These are phyloP conservation scores for Russula dissimulans DNA, from an alignment of 768 basidiomycete genomes.

Conservation along the genomic window DNA sequence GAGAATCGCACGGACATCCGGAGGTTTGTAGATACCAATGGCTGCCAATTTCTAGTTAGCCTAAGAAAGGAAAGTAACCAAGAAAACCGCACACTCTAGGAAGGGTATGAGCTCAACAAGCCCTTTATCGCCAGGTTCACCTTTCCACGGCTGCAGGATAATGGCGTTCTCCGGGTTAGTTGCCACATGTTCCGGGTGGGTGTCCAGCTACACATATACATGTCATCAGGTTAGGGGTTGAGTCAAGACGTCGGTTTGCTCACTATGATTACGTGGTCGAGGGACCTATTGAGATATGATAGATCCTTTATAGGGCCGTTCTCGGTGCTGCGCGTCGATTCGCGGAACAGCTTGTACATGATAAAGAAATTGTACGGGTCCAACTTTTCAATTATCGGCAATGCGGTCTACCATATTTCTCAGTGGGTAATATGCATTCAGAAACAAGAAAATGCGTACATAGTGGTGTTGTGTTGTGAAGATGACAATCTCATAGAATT, in stretches of 20 bases:
- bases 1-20: slow-evolving; percentile 83
- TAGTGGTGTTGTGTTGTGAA: slow-evolving; percentile 89
- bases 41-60: slow-evolving; percentile 37
- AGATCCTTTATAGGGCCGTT: slow-evolving; percentile 91
- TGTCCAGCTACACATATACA: slow-evolving; percentile 83
- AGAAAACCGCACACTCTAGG: slow-evolving; percentile 66
- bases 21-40: slow-evolving; percentile 81
- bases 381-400: slow-evolving; percentile 83
- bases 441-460: slow-evolving; percentile 37
- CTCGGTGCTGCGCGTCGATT: slow-evolving; percentile 76
- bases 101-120: slow-evolving; percentile 93
- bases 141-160: slow-evolving; percentile 78
- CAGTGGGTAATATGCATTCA: not conserved
- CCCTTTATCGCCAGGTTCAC: slow-evolving; percentile 63
- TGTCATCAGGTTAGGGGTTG: slow-evolving; percentile 40
- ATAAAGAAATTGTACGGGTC: slow-evolving; percentile 90
- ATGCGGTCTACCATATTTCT: slow-evolving; percentile 53
- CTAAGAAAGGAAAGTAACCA: not conserved
- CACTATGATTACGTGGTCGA: slow-evolving; percentile 15
- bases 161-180: slow-evolving; percentile 87
- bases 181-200: slow-evolving; percentile 63
- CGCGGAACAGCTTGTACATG: slow-evolving; percentile 84
- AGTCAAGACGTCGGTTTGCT: not conserved
- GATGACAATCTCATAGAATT: slow-evolving; percentile 96
- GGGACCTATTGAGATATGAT: slow-evolving; percentile 76